Percentiles rank a stretch among this genome's conserved stretches.
These are phyloP conservation scores for Phoma sp. DNA, from an alignment of 2,329 filamentous ascomycete species.

Conservation along the genomic window DNA sequence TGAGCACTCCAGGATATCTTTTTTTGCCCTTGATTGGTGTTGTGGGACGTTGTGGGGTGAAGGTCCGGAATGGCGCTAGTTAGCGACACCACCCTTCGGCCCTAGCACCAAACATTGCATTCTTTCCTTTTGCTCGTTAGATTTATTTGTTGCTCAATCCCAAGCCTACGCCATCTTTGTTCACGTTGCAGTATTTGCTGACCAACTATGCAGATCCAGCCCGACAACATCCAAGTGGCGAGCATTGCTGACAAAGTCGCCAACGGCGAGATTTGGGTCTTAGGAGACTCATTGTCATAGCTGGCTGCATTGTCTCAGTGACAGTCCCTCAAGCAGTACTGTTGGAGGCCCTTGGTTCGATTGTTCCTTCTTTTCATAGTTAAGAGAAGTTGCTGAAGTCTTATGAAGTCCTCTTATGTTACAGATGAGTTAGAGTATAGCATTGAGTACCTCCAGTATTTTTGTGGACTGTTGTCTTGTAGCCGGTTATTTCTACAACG, in stretches of 20 bases:
- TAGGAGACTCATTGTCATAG: constrained; percentile 62
- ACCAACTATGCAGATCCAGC: constrained; percentile 67
- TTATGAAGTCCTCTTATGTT: too few relatives aligned
- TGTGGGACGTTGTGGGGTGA: constrained; percentile 11
- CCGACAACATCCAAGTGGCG: constrained; percentile 78
- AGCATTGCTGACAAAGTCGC: constrained; percentile 75
- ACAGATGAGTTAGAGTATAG: too few relatives aligned
- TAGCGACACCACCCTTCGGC: constrained; percentile 3
- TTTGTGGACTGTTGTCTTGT: too few relatives aligned
- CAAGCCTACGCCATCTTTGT: background rate
- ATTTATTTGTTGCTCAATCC: background rate
- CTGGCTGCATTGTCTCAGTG: too few relatives aligned
- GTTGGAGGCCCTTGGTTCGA: too few relatives aligned
- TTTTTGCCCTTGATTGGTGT: constrained; percentile 19
- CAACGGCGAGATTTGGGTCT: constrained; percentile 89
- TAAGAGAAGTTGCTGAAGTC: too few relatives aligned
- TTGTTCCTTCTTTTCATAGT: too few relatives aligned
- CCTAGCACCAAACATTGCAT: background rate
- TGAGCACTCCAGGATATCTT: constrained; percentile 33
- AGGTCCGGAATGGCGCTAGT: constrained; percentile 11
- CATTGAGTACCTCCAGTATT: too few relatives aligned
- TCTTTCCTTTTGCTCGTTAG: background rate
- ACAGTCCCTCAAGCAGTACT: too few relatives aligned
- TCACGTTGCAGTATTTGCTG: constrained; percentile 4
- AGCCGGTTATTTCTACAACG: too few relatives aligned